Evolutionary conservation across 805 yeast genomes (phyloP), one percentile per base, ranked within the genome.

Genomic region (Spathaspora girioi): DNA sequence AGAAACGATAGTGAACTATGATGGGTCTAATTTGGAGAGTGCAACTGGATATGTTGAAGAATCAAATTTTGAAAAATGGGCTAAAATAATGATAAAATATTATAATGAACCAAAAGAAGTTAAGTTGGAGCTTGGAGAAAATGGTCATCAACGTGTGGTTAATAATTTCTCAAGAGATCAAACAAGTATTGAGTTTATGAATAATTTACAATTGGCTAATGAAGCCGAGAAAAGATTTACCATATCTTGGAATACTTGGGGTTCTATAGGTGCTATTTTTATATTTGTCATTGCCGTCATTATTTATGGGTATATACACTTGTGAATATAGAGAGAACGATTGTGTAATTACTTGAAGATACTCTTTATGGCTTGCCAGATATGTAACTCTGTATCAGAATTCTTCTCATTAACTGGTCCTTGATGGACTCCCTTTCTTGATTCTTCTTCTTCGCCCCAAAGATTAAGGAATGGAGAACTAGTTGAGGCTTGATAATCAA

Each of bases 31-130:
- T 48, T 18, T 53, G 1, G 59, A 51, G 2, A 57, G 61, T 12
- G 83, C 86, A 8, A 86, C 91, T 0, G 96, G 96, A 0, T 87
- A 82, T 75, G 74, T 80, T 12, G 77, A 78, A 41, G 75, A 72
- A 14, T 70, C 81, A 1, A 74, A 77, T 43, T 71, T 76, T 2
- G 65, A 66, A 5, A 64, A 68, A 43, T 87, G 96, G 96, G 70
- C 82, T 3, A 60, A 71, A 15, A 78, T 77, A 1, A 64, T 87
- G 57, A 61, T 65, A 18, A 67, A 72, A 15, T 74, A 76, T 15
- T 69, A 71, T 44, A 49, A 57, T 11, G 55, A 71, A 5, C 54
- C 63, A 40, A 54, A 58, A 10, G 52, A 58, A 26, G 53, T 46
- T 2, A 68, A 65, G 48, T n/a, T 11, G 2, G 44, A 42, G 12